Evolutionary conservation across 129 eudicot species (phyloP).

Genomic region (Pseudognaphalium luteoalbum): DNA sequence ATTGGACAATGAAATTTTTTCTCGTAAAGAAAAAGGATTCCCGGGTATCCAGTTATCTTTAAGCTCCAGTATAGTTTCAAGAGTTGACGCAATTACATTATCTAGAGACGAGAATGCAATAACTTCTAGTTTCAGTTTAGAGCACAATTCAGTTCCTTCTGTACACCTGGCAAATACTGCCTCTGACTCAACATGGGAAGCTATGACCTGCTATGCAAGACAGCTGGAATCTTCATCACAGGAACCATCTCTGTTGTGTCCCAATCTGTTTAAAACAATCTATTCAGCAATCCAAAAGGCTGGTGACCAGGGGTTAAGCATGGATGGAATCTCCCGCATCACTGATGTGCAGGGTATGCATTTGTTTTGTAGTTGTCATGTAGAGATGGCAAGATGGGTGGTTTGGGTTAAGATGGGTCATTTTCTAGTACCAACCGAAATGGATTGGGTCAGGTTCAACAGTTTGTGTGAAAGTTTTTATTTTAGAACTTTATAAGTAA

Average conservation of each 20-base stretch:
- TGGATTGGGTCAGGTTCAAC: neutral
- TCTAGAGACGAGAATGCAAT: slow-evolving; percentile 30
- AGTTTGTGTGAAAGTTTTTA: too few species aligned
- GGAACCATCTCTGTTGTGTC: slow-evolving; percentile 29
- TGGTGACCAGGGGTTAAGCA: slow-evolving; percentile 91
- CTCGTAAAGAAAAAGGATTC: slow-evolving; percentile 87
- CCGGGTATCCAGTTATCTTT: slow-evolving; percentile 72
- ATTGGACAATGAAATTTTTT: slow-evolving; percentile 51
- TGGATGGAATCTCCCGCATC: slow-evolving; percentile 51
- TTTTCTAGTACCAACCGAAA: neutral
- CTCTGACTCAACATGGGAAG: slow-evolving; percentile 70
- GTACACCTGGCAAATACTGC: slow-evolving; percentile 26
- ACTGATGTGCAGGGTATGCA: slow-evolving; percentile 46
- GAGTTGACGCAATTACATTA: slow-evolving; percentile 37
- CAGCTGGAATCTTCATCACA: slow-evolving; percentile 32
- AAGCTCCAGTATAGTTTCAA: slow-evolving; percentile 48
- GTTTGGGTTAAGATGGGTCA: neutral
- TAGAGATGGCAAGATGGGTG: neutral
- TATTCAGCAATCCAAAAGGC: slow-evolving; percentile 76
- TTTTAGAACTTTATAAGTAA: neutral
- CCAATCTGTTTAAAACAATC: slow-evolving; percentile 53
- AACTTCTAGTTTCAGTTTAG: slow-evolving; percentile 26
- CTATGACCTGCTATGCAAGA: slow-evolving; percentile 63
- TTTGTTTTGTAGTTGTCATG: neutral
- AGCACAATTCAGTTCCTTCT: slow-evolving; percentile 24